Conservation (phyloP, 192 early-diverging fungal genomes). For the Chytriomyces sp. region DNA sequence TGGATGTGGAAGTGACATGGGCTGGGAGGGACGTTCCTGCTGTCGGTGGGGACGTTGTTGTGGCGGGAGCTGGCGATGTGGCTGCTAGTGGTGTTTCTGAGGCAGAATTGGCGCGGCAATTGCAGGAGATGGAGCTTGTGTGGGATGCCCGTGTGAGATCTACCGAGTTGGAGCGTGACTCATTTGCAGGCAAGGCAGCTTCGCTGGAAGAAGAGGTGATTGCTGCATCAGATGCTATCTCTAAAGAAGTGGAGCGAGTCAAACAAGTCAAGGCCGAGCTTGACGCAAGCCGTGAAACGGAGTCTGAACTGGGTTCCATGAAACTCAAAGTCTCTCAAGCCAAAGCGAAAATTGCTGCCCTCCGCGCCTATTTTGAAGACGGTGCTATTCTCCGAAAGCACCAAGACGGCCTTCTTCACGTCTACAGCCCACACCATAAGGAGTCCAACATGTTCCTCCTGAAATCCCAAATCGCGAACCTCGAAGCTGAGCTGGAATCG, state of each 20-base stretch:
- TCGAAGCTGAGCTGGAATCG: conserved; percentile 6
- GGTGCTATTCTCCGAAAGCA: conserved; percentile 7
- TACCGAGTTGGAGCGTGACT: not conserved
- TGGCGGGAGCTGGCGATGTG: too few relatives aligned
- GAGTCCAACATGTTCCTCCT: conserved; percentile 2
- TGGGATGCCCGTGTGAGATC: not conserved
- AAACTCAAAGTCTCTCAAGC: conserved; percentile 15
- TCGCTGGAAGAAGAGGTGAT: conserved; percentile 12
- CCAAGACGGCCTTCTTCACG: not conserved
- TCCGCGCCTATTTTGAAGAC: conserved; percentile 34
- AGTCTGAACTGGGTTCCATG: conserved; percentile 9
- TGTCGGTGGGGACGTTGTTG: not conserved
- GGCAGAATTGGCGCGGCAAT: not conserved
- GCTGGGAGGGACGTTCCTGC: not conserved
- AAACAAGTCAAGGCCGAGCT: conserved; percentile 29
- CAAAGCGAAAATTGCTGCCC: conserved; percentile 24
- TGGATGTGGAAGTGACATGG: conserved; percentile 48
- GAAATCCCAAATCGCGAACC: not conserved
- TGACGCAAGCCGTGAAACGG: conserved; percentile 13
- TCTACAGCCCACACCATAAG: not conserved
- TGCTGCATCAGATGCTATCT: conserved; percentile 22
- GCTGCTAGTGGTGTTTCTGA: not conserved
- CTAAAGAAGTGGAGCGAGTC: conserved; percentile 24
- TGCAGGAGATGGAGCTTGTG: not conserved
- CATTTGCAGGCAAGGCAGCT: not conserved